Evolutionary conservation across 768 basidiomycete genomes (phyloP).

Genomic region (Rickenella mellea): DNA sequence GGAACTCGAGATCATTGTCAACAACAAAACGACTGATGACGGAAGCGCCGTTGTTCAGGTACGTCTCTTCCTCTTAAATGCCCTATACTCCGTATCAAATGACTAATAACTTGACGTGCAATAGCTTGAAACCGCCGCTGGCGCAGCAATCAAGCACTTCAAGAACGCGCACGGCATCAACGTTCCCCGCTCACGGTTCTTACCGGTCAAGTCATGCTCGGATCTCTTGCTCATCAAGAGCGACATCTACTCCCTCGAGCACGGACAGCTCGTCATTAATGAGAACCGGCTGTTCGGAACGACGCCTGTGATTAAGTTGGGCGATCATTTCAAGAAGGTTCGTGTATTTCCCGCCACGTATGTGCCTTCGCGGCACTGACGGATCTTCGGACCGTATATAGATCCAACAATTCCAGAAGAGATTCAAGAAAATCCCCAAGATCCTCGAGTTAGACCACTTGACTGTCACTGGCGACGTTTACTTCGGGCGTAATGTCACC

Average conservation of each 20-base stretch:
- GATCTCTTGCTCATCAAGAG: slow-evolving; percentile 85
- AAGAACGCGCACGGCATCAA: slow-evolving; percentile 88
- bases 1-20: slow-evolving; percentile 93
- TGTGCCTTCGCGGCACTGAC: background rate
- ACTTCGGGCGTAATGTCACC: slow-evolving; percentile 81
- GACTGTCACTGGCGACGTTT: slow-evolving; percentile 87
- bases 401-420: slow-evolving; percentile 86
- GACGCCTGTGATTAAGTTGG: slow-evolving; percentile 94
- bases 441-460: slow-evolving; percentile 90
- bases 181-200: slow-evolving; percentile 89
- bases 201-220: slow-evolving; percentile 85
- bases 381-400: slow-evolving; percentile 13
- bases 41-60: slow-evolving; percentile 80
- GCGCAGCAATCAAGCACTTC: slow-evolving; percentile 90
- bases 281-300: slow-evolving; percentile 74
- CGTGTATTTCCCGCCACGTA: slow-evolving; percentile 3
- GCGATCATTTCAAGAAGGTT: slow-evolving; percentile 95
- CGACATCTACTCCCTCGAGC: slow-evolving; percentile 83
- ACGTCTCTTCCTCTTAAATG: slow-evolving; percentile 4
- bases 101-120: slow-evolving; percentile 9
- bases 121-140: slow-evolving; percentile 83
- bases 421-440: slow-evolving; percentile 90
- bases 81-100: slow-evolving; percentile 11
- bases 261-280: slow-evolving; percentile 84
- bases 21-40: slow-evolving; percentile 79